Percentiles rank a stretch among this genome's conserved stretches.
phyloP scores from a whole-genome alignment of 2,329 filamentous ascomycete species.

The Albophoma yamanashiensis region DNA sequence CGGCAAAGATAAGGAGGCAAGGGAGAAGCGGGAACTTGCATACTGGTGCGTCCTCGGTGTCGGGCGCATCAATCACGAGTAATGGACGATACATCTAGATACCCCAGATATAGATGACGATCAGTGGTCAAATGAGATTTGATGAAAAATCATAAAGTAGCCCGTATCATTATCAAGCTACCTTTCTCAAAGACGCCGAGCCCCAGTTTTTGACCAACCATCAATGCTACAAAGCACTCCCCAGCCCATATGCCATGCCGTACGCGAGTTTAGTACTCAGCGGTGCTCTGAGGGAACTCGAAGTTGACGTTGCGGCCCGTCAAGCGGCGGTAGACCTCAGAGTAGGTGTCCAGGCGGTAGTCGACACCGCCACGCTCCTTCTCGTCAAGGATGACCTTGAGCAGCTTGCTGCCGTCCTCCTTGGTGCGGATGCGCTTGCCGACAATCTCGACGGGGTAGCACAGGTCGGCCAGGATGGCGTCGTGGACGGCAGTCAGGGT shows the following conservation, averaged over 20 bases:
- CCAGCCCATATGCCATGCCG: constrained; percentile 8
- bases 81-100: constrained; percentile 22
- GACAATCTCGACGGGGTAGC: constrained; percentile 99
- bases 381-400: constrained; percentile 99
- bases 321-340: constrained; percentile 96
- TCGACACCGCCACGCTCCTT: constrained; percentile 99
- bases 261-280: constrained; percentile 61
- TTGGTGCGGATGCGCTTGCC: constrained; percentile 98
- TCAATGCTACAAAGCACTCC: constrained; percentile 23
- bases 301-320: constrained; percentile 95
- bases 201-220: constrained; percentile 30
- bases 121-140: constrained; percentile 12
- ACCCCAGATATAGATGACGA: constrained; percentile 22
- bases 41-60: constrained; percentile 94
- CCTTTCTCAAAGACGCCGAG: constrained; percentile 37
- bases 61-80: constrained; percentile 58
- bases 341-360: constrained; percentile 99
- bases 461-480: constrained; percentile 92
- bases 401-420: constrained; percentile 95
- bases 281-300: constrained; percentile 87
- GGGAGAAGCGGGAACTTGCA: constrained; percentile 76
- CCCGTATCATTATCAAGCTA: constrained; percentile 39
- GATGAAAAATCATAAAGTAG: constrained; percentile 28
- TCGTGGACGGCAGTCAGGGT: constrained; percentile 99
- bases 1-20: constrained; percentile 47